phyloP scores from a whole-genome alignment of 2,329 filamentous ascomycete species.

The Coccinonectria pachysandricola region DNA sequence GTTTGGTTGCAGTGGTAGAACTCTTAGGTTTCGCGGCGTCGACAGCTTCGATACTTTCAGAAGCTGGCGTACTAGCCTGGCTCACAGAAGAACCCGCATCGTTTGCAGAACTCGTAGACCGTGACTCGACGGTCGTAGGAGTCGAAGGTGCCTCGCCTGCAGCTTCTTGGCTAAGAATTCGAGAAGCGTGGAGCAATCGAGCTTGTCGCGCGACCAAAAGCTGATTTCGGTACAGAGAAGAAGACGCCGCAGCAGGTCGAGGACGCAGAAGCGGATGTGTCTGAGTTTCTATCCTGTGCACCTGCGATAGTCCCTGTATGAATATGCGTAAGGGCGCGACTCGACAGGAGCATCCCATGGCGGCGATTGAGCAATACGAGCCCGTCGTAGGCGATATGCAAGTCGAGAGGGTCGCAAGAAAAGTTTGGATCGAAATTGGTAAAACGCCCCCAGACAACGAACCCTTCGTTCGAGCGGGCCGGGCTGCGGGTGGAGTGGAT shows the following conservation, averaged over 20 bases:
- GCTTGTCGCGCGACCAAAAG: conserved; percentile 11
- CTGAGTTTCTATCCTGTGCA: conserved; percentile 23
- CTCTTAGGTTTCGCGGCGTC: no score
- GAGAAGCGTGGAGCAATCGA: conserved; percentile 15
- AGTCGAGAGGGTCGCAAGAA: conserved; percentile 8
- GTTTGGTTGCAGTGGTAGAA: no score
- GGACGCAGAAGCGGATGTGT: conserved; percentile 9
- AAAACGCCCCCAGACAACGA: no score
- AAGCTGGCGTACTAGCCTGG: no score
- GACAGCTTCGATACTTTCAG: no score
- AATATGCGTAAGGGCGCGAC: conserved; percentile 36
- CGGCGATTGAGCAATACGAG: conserved; percentile 6
- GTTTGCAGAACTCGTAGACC: no score
- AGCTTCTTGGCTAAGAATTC: conserved; percentile 9
- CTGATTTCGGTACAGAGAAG: conserved; percentile 7
- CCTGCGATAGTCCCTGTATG: conserved; percentile 33
- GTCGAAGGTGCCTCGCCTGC: conserved; percentile 1
- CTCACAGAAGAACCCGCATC: no score
- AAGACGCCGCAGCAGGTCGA: conserved; percentile 4
- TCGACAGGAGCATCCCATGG: conserved; percentile 40
- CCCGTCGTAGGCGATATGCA: no score
- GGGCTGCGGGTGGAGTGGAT: no score
- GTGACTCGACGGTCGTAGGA: neutral
- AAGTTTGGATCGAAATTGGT: conserved; percentile 14
- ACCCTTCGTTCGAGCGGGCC: no score